Evolutionary conservation across 2,329 filamentous ascomycete species (phyloP), one percentile per base, ranked within the genome.

Genomic region (Sporothrix mexicana): DNA sequence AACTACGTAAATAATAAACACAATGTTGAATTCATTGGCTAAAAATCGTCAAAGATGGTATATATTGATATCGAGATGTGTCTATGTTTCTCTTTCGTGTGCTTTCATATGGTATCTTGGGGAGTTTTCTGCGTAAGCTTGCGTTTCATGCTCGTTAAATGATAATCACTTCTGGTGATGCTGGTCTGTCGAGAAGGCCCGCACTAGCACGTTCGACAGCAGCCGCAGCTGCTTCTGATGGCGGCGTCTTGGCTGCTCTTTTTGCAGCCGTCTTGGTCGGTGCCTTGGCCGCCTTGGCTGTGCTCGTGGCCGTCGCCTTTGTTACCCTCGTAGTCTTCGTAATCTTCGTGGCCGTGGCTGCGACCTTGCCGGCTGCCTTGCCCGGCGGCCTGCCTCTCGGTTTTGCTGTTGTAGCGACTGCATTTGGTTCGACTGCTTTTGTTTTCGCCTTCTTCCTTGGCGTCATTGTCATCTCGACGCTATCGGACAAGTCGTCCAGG

Each of bases 291-390:
- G 20, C 45, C 20, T 30, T 51, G 0, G 13, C 4, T 17, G 64
- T 25, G 9, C 20, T 62, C 1, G 36, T 41, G 1, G 43, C 17
- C 36, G 36, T 10, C 3, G 17, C 55, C 6, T 73, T 73, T 61
- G 72, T 73, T 9, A 70, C 59, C 15, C 72, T 47, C 49, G 72
- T 51, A 1, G 66, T 73, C 49, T 67, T 70, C 9, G 72, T 73
- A 61, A 70, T 71, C 59, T 61, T 73, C 61, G 61, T 47, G 25
- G 20, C 41, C 61, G 23, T 66, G 61, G 61, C 36, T 7, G 67
- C 12, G 0, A 51, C 36, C n/a, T n/a, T 71, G 9, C 61, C 49
- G 5, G 69, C 30, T 13, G 69, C 36, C 23, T 73, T 73, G n/a
- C 53, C 47, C 8, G 30, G 30, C 30, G 30, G 30, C 7, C 51